Percentiles rank a stretch among this genome's conserved stretches.
Conservation (phyloP, 768 basidiomycete genomes). For the Boletus reticulatus region DNA sequence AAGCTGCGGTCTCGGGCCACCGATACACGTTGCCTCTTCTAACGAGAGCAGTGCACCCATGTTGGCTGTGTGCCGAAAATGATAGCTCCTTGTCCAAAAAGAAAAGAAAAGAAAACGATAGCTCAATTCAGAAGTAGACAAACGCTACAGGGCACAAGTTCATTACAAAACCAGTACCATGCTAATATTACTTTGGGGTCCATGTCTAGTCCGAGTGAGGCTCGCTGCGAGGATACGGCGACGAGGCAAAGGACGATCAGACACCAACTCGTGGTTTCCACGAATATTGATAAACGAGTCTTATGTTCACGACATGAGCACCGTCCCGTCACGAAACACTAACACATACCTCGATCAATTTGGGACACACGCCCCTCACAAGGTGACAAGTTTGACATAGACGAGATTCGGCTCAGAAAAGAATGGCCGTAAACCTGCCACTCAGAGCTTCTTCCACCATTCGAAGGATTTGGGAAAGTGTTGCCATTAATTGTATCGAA, state of each 20-base stretch:
- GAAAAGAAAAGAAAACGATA: no score
- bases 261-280: no score
- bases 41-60: no score
- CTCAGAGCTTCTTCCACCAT: slow-evolving; percentile 74
- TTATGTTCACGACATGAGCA: no score
- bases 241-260: no score
- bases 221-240: slow-evolving; percentile 11
- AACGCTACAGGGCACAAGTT: background rate
- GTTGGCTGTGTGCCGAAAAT: no score
- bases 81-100: no score
- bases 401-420: slow-evolving; percentile 60
- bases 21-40: no score
- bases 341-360: slow-evolving; percentile 38
- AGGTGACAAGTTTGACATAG: slow-evolving; percentile 45
- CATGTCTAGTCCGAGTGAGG: background rate
- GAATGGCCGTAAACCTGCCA: slow-evolving; percentile 67
- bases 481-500: slow-evolving; percentile 44
- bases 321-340: no score
- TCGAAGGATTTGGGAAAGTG: slow-evolving; percentile 54
- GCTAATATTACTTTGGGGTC: slow-evolving; percentile 11
- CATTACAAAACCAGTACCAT: slow-evolving; percentile 6
- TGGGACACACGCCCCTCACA: slow-evolving; percentile 35
- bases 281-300: no score
- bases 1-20: no score
- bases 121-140: background rate